Base-by-base conservation (phyloP, 2,329 filamentous ascomycete species). In the Cercospora sp. region DNA sequence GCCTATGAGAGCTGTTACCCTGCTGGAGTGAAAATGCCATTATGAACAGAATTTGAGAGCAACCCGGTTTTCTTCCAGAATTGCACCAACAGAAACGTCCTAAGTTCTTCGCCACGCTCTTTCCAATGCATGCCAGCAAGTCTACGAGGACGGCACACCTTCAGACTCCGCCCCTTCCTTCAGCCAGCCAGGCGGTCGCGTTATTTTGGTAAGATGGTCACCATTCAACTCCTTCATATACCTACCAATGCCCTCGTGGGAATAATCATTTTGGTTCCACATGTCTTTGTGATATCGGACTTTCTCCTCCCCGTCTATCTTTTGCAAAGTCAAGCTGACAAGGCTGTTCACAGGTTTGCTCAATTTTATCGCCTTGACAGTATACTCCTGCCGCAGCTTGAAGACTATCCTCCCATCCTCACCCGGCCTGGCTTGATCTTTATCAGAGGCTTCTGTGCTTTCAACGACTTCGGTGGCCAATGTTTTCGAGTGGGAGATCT, bases 191-290 rank as follows among this genome's bases (percentile, higher is more conserved):
- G 61, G 61, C n/a, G 62, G 62, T 10, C 62, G 53, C 5, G 62
- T 64, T 8, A 64, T 58, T 12, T 64, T 64, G 16, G 62, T 64
- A 10, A 64, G 39, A 36, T 64, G 62, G 23, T 64, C 48, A 8
- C 83, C 83, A 74, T 85, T 85, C 67, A 85, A 65, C 65, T 79
- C 82, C 77, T 85, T 85, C 72, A 84, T 78, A 16, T 82, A 65
- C 73, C 81, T 84, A 2, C 82, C 82, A 16, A 83, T 65, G 5
- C 82, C 82, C 60, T 81, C 78, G 73, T 84, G 81, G 33, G 76
- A 80, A 71, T 83, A 83, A 65, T 84, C 81, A 70, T 84, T 83
- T 69, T 81, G 77, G 64, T 83, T 83, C 82, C 82, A 84, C 80
- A 81, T 81, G 68, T 84, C 82, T 72, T 84, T 84, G 70, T 84